These are phyloP conservation scores for Diospyros kaki DNA, from an alignment of 148 eudicot species.

Conservation along the genomic window DNA sequence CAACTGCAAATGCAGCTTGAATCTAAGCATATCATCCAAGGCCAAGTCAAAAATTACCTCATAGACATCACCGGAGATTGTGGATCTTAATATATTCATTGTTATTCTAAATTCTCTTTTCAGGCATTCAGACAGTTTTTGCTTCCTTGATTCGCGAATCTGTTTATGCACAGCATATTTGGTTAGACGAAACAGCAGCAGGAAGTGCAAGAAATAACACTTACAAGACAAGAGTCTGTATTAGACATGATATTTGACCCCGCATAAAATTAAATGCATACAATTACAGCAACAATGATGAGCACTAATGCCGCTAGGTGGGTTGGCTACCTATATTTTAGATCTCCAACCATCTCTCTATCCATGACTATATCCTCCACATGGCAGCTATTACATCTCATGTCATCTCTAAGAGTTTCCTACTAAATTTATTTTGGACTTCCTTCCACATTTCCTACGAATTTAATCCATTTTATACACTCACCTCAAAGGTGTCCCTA, in stretches of 20 bases:
- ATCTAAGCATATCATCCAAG: not conserved
- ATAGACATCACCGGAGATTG: conserved; percentile 71
- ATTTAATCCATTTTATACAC: no score
- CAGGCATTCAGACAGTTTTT: conserved; percentile 68
- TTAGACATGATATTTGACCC: not conserved
- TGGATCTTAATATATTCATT: conserved; percentile 63
- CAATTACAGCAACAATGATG: not conserved
- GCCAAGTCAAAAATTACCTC: conserved; percentile 46
- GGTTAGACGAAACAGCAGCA: not conserved
- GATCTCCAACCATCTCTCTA: no score
- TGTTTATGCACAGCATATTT: conserved; percentile 16
- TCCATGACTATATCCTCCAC: no score
- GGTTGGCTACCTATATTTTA: no score
- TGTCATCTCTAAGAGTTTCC: no score
- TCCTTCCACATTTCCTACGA: no score
- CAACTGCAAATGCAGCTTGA: not conserved
- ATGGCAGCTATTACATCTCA: no score
- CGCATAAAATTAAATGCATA: not conserved
- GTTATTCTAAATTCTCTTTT: conserved; percentile 89
- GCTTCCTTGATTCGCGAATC: conserved; percentile 83
- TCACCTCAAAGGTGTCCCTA: no score
- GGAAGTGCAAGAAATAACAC: not conserved
- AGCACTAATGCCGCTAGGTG: no score
- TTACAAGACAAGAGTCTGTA: not conserved
- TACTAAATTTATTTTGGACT: no score